Percentiles rank a stretch among this genome's conserved stretches.
Evolutionary conservation across 257 asterid genomes (phyloP).

Genomic region (Apocynum venetum): DNA sequence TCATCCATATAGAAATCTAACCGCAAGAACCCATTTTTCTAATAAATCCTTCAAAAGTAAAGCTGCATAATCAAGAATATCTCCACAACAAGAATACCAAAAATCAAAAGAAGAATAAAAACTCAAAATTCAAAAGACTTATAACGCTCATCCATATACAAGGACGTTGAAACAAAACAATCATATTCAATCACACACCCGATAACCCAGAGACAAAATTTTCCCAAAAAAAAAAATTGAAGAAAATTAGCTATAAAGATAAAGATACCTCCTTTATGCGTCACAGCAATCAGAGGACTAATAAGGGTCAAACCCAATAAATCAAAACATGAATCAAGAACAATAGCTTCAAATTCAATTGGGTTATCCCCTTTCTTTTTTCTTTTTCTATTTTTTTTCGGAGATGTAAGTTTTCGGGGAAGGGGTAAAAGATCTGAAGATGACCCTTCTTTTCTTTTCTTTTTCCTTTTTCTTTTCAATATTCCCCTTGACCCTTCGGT

Average conservation of each 20-base stretch:
- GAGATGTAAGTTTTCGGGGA: not conserved
- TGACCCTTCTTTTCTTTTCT: not conserved
- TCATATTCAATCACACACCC: not conserved
- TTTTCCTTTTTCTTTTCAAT: too few species aligned
- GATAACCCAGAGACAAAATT: not conserved
- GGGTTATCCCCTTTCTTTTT: not conserved
- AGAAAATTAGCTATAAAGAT: not conserved
- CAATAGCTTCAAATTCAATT: not conserved
- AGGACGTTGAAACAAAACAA: not conserved
- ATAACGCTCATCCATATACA: not conserved
- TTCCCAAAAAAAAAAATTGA: not conserved
- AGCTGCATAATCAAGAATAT: conserved; percentile 3
- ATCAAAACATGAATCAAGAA: not conserved
- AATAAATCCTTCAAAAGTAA: not conserved
- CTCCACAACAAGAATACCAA: not conserved
- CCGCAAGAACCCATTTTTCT: conserved; percentile 1
- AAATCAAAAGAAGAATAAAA: conserved; percentile 5
- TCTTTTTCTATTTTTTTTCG: not conserved
- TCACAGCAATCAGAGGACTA: not conserved
- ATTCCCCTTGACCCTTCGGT: not conserved
- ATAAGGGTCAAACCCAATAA: conserved; percentile 2
- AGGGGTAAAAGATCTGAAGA: not conserved
- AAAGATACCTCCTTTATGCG: conserved; percentile 13
- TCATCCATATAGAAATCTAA: not conserved
- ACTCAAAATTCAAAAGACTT: not conserved